Evolutionary conservation across 441 rosid genomes (phyloP), one percentile per base, ranked within the genome.

Genomic region (Rhodomyrtus psidioides): DNA sequence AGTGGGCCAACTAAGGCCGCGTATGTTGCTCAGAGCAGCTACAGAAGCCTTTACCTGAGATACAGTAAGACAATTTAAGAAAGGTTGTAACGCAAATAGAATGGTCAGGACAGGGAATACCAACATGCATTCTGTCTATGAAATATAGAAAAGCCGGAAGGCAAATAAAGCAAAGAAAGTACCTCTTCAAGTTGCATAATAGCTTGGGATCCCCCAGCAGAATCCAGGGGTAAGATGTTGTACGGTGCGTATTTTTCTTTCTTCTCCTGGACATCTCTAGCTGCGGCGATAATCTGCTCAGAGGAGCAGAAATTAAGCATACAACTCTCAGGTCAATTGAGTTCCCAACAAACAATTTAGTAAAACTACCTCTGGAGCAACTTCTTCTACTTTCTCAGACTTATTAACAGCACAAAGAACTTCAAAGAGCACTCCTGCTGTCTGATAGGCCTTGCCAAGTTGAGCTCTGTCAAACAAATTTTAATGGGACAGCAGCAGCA

Each of bases 161-260:
- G 58, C 14, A 58, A 15, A 70, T 24, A 83, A 83, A 53, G 34
- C 49, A 56, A 39, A 57, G 24, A 10, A 27, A 42, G 53, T 89
- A 95, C 99, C 98, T 98, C 99, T 84, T 95, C 98, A 82, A 95
- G 96, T 92, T 96, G 99, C 99, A 96, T 95, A 86, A 93, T 93
- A 89, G 98, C 89, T 92, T 96, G 98, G 3, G 98, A 92, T 86
- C 97, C 93, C 79, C 99, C 99, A 65, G 98, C 99, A 89, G 97
- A 92, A 88, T 95, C 99, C 88, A 98, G 90, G 81, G 99, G 98
- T 90, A 98, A 99, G 89, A 98, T 95, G 93, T 98, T 98, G 89
- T 94, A 98, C 10, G 99, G 98, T 53, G 98, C 95, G 88, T 95
- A 98, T 58, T 94, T 98, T 90, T 96, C 98, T 84, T 92, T 95